phyloP scores from a whole-genome alignment of 805 yeast species.

The Vanderwaltozyma yarrowii region DNA sequence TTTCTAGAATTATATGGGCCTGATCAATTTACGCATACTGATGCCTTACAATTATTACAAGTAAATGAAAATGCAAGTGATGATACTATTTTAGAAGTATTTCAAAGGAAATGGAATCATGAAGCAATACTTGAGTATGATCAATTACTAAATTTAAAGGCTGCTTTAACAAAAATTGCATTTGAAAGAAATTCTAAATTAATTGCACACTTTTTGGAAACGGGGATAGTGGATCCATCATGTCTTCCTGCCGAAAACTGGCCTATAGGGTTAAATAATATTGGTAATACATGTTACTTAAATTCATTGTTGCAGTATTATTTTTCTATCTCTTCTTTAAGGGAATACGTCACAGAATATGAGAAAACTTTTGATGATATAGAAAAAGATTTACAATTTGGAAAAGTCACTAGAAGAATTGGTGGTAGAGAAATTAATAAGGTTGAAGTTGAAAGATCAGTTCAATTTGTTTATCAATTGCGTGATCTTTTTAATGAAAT shows the following conservation, averaged over 20 bases:
- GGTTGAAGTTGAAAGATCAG: slow-evolving; percentile 71
- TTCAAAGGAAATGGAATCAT: slow-evolving; percentile 24
- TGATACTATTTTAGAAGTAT: slow-evolving; percentile 30
- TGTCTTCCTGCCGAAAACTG: slow-evolving; percentile 54
- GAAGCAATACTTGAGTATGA: slow-evolving; percentile 23
- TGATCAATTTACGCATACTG: slow-evolving; percentile 23
- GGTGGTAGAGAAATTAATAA: slow-evolving; percentile 80
- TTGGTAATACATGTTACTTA: slow-evolving; percentile 92
- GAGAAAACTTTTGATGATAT: slow-evolving; percentile 29
- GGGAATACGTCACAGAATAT: slow-evolving; percentile 54
- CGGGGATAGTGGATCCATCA: slow-evolving; percentile 53
- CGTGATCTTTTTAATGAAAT: slow-evolving; percentile 59
- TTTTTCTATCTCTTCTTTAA: slow-evolving; percentile 73
- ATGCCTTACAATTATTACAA: slow-evolving; percentile 42
- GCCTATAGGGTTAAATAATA: slow-evolving; percentile 90
- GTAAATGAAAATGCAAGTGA: slow-evolving; percentile 45
- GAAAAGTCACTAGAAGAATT: slow-evolving; percentile 43
- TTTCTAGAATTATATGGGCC: slow-evolving; percentile 18
- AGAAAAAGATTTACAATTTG: slow-evolving; percentile 1
- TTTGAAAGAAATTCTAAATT: slow-evolving; percentile 43
- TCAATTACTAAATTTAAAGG: slow-evolving; percentile 48
- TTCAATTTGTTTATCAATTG: slow-evolving; percentile 68
- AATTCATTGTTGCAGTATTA: slow-evolving; percentile 87
- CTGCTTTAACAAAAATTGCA: slow-evolving; percentile 48
- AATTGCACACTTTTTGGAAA: slow-evolving; percentile 43